Evolutionary conservation across 805 yeast genomes (phyloP).

Genomic region (Kurtzmaniella cleridarum): DNA sequence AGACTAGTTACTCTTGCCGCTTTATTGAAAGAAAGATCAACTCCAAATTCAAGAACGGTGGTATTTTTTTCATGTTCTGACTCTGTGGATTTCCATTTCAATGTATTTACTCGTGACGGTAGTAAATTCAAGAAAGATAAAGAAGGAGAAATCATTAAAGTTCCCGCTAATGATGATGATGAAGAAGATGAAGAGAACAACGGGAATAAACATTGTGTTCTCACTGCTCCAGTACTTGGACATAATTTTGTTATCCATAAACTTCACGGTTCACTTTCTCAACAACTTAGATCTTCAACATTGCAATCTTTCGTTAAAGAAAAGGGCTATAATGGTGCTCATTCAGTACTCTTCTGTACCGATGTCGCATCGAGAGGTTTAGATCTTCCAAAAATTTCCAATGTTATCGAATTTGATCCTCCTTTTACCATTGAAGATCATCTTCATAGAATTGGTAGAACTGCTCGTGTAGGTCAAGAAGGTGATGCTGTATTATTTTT

Average conservation of each 20-base stretch:
- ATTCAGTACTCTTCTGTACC: slow-evolving; percentile 79
- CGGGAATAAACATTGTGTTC: slow-evolving; percentile 26
- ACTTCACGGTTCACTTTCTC: slow-evolving; percentile 88
- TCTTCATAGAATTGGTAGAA: slow-evolving; percentile 93
- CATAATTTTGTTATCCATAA: slow-evolving; percentile 46
- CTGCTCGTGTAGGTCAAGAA: slow-evolving; percentile 91
- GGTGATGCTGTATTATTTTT: slow-evolving; percentile 79
- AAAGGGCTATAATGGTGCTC: slow-evolving; percentile 30
- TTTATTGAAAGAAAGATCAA: slow-evolving; percentile 43
- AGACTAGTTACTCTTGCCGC: slow-evolving; percentile 79
- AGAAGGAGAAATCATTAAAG: slow-evolving; percentile 17
- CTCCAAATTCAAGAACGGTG: slow-evolving; percentile 48
- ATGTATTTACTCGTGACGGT: slow-evolving; percentile 63
- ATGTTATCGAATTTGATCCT: slow-evolving; percentile 90
- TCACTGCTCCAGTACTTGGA: slow-evolving; percentile 51
- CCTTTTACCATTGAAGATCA: slow-evolving; percentile 94
- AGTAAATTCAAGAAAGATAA: slow-evolving; percentile 28
- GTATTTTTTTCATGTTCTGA: slow-evolving; percentile 93
- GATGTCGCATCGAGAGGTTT: slow-evolving; percentile 98
- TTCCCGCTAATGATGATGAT: slow-evolving; percentile 10
- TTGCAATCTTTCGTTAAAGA: slow-evolving; percentile 52
- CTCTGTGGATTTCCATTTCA: slow-evolving; percentile 91
- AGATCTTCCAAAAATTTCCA: slow-evolving; percentile 81
- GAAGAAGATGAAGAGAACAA: slow-evolving; percentile 13
- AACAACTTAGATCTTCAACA: slow-evolving; percentile 76